phyloP scores from a whole-genome alignment of 345 rosid genomes.

The Eucalyptus pauciflora region DNA sequence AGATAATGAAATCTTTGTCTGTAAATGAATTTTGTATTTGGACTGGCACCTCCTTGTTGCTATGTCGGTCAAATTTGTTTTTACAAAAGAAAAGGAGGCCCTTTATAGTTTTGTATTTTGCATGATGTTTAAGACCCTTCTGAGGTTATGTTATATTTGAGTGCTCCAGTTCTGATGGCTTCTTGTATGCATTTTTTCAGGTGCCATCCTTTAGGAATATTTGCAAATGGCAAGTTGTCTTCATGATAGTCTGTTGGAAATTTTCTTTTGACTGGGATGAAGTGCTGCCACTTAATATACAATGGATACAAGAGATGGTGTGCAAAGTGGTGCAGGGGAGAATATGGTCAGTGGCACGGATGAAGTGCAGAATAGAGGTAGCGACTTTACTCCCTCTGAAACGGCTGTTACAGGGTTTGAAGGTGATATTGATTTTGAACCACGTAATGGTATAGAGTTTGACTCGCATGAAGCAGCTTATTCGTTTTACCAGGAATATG shows the following conservation, averaged over 20 bases:
- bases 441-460: constrained; percentile 33
- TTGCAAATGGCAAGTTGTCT: background rate
- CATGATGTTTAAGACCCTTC: background rate
- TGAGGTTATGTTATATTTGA: background rate
- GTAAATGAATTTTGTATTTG: background rate
- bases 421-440: constrained; percentile 13
- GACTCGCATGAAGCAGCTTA: constrained; percentile 40
- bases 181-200: background rate
- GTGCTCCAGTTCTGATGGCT: background rate
- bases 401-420: background rate
- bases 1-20: background rate
- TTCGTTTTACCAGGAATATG: constrained; percentile 44
- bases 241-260: background rate
- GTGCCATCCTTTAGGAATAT: background rate
- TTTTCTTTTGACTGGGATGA: background rate
- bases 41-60: background rate
- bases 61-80: background rate
- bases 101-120: background rate
- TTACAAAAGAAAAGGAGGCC: background rate
- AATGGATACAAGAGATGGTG: background rate
- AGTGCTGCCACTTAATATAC: background rate
- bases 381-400: background rate
- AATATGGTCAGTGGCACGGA: background rate
- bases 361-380: background rate
- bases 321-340: background rate